Evolutionary conservation across 2,329 filamentous ascomycete species (phyloP).

Genomic region (Neofusicoccum kwambonambiense): DNA sequence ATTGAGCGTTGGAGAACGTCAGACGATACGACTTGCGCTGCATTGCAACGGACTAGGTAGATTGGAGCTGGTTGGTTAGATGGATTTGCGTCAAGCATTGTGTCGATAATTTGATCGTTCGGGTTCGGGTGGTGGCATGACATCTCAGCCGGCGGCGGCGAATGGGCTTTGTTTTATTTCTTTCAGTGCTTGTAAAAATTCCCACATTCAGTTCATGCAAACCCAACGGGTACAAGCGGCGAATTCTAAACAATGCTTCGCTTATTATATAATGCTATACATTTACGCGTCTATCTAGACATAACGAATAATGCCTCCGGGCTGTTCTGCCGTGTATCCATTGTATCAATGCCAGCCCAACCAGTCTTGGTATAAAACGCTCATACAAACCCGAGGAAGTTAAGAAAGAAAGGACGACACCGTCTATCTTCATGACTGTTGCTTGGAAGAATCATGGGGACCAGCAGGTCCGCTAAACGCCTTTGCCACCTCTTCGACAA

Average conservation of each 20-base stretch:
- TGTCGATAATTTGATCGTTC: not conserved
- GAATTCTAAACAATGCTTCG: not conserved
- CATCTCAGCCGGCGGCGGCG: not conserved
- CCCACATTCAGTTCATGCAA: not conserved
- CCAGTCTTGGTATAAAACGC: slow-evolving; percentile 6
- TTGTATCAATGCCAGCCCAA: not conserved
- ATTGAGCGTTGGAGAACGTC: not conserved
- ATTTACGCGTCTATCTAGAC: not conserved
- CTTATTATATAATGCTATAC: not conserved
- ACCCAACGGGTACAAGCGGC: not conserved
- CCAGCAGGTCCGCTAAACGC: not conserved
- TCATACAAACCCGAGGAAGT: not conserved
- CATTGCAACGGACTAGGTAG: not conserved
- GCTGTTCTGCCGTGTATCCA: not conserved
- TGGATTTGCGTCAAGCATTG: not conserved
- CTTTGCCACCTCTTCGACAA: not conserved
- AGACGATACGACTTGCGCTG: not conserved
- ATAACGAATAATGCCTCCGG: not conserved
- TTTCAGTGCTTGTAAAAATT: not conserved
- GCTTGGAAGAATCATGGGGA: not conserved
- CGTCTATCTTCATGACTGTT: not conserved
- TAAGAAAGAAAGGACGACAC: not conserved
- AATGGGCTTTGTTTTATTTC: not conserved
- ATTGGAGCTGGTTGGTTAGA: not conserved
- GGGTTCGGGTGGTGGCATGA: not conserved